Conservation (phyloP, 2,329 filamentous ascomycete genomes). For the Chrysoporthe puriensis region DNA sequence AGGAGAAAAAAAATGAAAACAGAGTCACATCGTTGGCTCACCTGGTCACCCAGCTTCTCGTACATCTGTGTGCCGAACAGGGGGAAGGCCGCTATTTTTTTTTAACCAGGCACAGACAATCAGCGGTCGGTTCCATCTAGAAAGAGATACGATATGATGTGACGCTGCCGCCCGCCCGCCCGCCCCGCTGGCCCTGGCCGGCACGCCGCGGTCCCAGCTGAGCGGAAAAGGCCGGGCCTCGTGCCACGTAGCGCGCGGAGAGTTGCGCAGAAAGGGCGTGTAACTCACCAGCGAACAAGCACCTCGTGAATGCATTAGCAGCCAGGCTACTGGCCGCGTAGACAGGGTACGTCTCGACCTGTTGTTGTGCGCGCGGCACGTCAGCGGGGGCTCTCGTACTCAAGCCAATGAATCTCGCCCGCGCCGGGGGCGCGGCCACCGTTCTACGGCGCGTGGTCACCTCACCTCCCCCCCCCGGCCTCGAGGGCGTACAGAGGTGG, state of each 20-base stretch:
- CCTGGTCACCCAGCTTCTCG: constrained; percentile 64
- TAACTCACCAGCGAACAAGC: constrained; percentile 68
- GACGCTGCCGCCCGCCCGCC: neutral
- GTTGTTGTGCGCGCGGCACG: constrained; percentile 17
- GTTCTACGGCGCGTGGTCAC: neutral
- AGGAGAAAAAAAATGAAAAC: neutral
- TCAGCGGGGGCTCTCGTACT: constrained; percentile 34
- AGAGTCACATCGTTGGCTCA: constrained; percentile 6
- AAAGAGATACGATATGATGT: neutral
- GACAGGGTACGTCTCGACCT: constrained; percentile 75
- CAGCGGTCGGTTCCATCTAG: neutral
- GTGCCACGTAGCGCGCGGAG: neutral
- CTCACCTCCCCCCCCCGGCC: no score
- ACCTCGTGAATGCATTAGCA: constrained; percentile 80
- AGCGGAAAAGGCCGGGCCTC: constrained; percentile 28
- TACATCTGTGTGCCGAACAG: constrained; percentile 79
- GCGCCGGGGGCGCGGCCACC: neutral
- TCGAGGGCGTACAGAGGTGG: neutral
- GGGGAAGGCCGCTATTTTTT: constrained; percentile 67
- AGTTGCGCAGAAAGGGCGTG: neutral
- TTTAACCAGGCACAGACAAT: constrained; percentile 18
- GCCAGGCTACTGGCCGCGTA: constrained; percentile 80
- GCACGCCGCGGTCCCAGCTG: constrained; percentile 30
- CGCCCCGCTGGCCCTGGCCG: neutral
- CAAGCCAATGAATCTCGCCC: constrained; percentile 31